These are phyloP conservation scores for Chalciporus piperatus DNA, from an alignment of 768 basidiomycete genomes.

Conservation along the genomic window DNA sequence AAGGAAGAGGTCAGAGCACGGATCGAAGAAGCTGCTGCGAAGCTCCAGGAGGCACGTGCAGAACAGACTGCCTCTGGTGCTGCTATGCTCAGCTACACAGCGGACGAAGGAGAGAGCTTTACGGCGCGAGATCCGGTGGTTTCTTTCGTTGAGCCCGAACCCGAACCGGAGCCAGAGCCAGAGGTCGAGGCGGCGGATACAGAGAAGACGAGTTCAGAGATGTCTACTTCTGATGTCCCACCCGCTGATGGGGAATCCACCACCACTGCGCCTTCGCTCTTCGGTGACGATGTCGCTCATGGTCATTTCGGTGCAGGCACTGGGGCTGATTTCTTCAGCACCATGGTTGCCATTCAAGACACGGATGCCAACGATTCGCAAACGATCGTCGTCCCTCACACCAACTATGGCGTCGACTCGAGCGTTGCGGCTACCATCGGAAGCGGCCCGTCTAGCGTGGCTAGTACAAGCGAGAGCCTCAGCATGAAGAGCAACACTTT, in stretches of 20 bases:
- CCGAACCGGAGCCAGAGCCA: constrained; percentile 32
- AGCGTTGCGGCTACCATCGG: constrained; percentile 95
- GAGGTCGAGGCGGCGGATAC: constrained; percentile 27
- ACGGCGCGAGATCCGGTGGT: constrained; percentile 72
- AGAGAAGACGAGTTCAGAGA: constrained; percentile 56
- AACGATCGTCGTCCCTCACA: constrained; percentile 69
- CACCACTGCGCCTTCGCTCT: constrained; percentile 84
- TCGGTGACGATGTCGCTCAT: constrained; percentile 69
- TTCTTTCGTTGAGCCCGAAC: constrained; percentile 80
- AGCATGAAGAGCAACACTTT: constrained; percentile 77
- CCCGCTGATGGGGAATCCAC: constrained; percentile 73
- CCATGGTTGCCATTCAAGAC: constrained; percentile 55
- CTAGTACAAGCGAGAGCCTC: constrained; percentile 48
- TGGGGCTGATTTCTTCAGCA: constrained; percentile 87
- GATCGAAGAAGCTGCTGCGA: constrained; percentile 80
- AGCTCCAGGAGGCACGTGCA: constrained; percentile 49
- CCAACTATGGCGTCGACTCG: constrained; percentile 77
- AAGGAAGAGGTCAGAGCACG: constrained; percentile 78
- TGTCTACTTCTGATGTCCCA: constrained; percentile 66
- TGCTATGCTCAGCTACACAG: constrained; percentile 30
- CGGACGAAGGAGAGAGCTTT: constrained; percentile 41
- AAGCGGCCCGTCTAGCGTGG: constrained; percentile 82
- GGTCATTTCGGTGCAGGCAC: constrained; percentile 53
- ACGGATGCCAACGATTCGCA: constrained; percentile 32
- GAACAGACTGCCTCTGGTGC: constrained; percentile 23